A percentile compares a stretch with the other conserved stretches of the same genome.
phyloP scores from a whole-genome alignment of 2,329 filamentous ascomycete genomes.

The Ceratocystis alfenasii region DNA sequence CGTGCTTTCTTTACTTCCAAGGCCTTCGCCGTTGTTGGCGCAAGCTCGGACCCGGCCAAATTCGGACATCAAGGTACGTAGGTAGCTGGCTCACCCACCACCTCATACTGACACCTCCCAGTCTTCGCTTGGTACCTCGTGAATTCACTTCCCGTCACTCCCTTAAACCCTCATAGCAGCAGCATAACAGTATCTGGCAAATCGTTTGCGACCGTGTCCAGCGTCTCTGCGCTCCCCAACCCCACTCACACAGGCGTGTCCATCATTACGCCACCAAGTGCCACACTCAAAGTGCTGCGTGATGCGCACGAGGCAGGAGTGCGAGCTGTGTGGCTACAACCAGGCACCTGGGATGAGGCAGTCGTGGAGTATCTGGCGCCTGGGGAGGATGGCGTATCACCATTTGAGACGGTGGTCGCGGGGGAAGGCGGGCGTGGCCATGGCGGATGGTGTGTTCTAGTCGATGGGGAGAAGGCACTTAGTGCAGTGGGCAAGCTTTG shows the following conservation, averaged over 20 bases:
- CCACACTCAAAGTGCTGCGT: constrained; percentile 60
- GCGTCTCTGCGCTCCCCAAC: constrained; percentile 51
- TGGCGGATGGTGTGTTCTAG: constrained; percentile 79
- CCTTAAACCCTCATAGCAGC: constrained; percentile 64
- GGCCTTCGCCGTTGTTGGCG: constrained; percentile 78
- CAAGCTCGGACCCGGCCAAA: constrained; percentile 71
- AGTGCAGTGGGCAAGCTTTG: constrained; percentile 43
- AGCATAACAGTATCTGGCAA: constrained; percentile 45
- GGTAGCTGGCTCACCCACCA: constrained; percentile 10
- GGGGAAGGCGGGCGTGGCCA: constrained; percentile 51
- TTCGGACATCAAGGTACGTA: constrained; percentile 73
- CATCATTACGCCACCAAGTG: constrained; percentile 73
- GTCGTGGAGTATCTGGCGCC: constrained; percentile 56
- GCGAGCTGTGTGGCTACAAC: constrained; percentile 75
- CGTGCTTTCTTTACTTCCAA: constrained; percentile 69
- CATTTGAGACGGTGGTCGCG: constrained; percentile 58
- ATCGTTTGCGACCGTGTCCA: constrained; percentile 51
- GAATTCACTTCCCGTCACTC: constrained; percentile 63
- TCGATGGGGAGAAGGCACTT: constrained; percentile 62
- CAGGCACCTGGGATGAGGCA: constrained; percentile 70
- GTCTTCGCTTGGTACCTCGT: constrained; percentile 83
- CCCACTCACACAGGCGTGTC: constrained; percentile 64
- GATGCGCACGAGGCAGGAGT: constrained; percentile 67
- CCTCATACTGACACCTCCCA: constrained; percentile 29
- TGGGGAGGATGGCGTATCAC: constrained; percentile 31